A percentile compares a stretch with the other conserved stretches of the same genome.
Conservation (phyloP, 768 basidiomycete genomes). For the Neoboletus brunneissimus region DNA sequence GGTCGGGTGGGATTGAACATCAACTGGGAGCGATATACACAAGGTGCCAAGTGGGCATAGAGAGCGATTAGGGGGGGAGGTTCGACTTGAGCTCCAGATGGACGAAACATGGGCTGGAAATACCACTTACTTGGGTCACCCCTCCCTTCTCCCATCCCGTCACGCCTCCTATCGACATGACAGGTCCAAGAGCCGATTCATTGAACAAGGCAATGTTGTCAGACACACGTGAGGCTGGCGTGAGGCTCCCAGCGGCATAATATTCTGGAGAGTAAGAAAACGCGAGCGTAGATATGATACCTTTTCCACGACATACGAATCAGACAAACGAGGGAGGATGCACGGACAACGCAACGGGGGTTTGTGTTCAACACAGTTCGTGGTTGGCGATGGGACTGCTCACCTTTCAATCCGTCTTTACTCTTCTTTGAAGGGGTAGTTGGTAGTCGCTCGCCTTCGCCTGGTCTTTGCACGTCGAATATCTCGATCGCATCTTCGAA, state of each 20-base stretch:
- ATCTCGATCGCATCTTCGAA: constrained; percentile 84
- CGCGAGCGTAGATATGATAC: constrained; percentile 82
- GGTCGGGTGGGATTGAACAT: constrained; percentile 74
- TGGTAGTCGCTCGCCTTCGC: constrained; percentile 65
- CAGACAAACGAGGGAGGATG: not conserved
- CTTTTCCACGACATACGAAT: constrained; percentile 37
- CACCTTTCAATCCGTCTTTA: constrained; percentile 86
- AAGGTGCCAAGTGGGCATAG: not conserved
- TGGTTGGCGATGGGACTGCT: not conserved
- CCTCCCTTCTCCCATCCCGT: constrained; percentile 31
- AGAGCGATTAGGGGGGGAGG: not conserved
- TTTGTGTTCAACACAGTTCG: not conserved
- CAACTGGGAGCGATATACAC: constrained; percentile 41
- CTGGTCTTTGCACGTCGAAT: constrained; percentile 73
- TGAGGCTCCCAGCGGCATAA: constrained; percentile 79
- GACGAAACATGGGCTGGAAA: not conserved
- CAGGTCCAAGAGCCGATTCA: constrained; percentile 54
- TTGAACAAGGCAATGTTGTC: constrained; percentile 66
- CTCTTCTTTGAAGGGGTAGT: constrained; percentile 76
- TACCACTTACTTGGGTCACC: constrained; percentile 48
- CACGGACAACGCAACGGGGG: not conserved
- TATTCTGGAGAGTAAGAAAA: constrained; percentile 66
- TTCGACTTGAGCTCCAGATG: not conserved
- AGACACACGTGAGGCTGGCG: constrained; percentile 40
- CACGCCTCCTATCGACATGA: constrained; percentile 64